These are phyloP conservation scores for Stenogyne calaminthoides DNA, from an alignment of 305 asterid genomes.

Conservation along the genomic window DNA sequence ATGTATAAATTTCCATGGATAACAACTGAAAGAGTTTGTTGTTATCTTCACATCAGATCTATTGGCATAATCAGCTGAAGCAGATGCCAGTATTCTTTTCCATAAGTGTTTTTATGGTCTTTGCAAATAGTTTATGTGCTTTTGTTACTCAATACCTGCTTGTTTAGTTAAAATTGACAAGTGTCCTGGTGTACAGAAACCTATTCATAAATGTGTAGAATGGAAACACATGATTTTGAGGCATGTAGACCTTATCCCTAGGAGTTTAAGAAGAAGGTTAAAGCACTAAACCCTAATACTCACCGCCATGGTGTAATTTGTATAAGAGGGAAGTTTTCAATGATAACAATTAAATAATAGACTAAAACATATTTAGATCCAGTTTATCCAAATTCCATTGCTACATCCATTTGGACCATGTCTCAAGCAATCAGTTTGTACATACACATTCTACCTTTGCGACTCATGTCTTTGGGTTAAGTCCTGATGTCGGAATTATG, in stretches of 20 bases:
- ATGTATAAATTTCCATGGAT: background rate
- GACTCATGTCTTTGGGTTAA: background rate
- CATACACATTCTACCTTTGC: constrained; percentile 16
- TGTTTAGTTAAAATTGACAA: background rate
- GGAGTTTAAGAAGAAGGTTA: background rate
- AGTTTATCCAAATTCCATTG: background rate
- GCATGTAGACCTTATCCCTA: background rate
- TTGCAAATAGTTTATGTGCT: constrained; percentile 6
- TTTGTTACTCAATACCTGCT: background rate
- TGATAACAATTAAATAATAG: background rate
- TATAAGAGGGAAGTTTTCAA: background rate
- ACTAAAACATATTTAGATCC: constrained; percentile 7
- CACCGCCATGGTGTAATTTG: background rate
- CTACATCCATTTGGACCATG: background rate
- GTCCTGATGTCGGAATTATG: constrained; percentile 22
- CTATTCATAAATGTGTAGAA: constrained; percentile 9
- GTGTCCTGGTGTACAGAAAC: background rate
- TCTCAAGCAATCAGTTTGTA: constrained; percentile 5
- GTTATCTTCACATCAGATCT: background rate
- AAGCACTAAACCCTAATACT: background rate
- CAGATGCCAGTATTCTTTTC: background rate
- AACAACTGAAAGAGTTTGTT: background rate
- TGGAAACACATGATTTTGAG: constrained; percentile 1
- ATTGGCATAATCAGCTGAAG: constrained; percentile 1
- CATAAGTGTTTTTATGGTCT: constrained; percentile 2